Base-by-base conservation (phyloP, 805 yeast genomes). In the Ogataea haglerorum region DNA sequence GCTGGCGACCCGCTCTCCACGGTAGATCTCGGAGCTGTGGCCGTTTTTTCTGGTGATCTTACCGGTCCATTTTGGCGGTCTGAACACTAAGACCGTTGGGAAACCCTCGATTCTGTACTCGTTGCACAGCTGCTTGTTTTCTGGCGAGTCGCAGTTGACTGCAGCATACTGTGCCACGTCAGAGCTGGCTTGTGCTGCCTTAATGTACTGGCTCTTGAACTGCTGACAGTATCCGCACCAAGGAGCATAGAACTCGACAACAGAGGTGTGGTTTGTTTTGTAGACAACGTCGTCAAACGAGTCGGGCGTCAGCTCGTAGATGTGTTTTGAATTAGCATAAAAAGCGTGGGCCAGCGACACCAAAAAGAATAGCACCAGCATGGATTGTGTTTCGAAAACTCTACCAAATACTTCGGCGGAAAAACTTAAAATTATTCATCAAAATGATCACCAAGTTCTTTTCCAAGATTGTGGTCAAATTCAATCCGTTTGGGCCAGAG, bases 141-240 rank as follows among this genome's bases (percentile, higher is more conserved):
- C 58, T 4, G 71, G 75, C 36, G 75, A 72, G 55, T 89, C 95
- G 65, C 99, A 93, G 61, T 91, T 83, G 10, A 93, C 85, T 31
- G 95, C 84, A 10, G 80, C 96, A 14, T 88, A 80, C 47, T 80
- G 77, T 6, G 75, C 75, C 36, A 76, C 63, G 6, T 75, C 76
- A 21, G 75, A 73, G 6, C 85, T 66, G 21, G 65, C 60, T 37
- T 75, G 76, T 6, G 85, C 95, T 10, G 82, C 77, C 55, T 81
- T 81, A 35, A 69, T 67, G 61, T 71, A 83, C 2, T 77, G 78
- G 3, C 84, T 81, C 43, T 79, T 76, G 36, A 91, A 67, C 42
- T 78, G 73, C 53, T 80, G 74, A 64, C 99, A 91, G 63, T 91
- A 88, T 5, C 97, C 96, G 68, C 99, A 91, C 98, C 98, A 90